Conservation (phyloP, 352 stramenopile genomes). For the Phytophthora tentaculata region DNA sequence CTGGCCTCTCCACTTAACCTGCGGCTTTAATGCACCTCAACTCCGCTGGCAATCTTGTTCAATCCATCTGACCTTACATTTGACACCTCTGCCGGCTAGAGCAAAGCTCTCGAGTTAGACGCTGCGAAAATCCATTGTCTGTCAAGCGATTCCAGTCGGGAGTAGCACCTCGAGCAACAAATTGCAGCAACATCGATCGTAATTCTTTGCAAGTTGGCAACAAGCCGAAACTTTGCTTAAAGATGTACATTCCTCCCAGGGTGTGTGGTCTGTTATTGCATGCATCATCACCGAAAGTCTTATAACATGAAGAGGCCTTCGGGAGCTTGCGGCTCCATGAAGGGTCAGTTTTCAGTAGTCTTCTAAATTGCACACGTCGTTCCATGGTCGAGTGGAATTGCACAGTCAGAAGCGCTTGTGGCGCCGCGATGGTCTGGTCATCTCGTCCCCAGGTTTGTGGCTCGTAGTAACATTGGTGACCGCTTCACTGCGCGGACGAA, state of each 20-base stretch:
- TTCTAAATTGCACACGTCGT: slow-evolving; percentile 17
- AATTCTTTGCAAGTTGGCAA: slow-evolving; percentile 17
- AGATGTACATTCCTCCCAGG: slow-evolving; percentile 15
- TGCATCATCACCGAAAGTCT: slow-evolving; percentile 1
- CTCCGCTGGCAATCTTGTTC: slow-evolving; percentile 7
- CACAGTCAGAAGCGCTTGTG: slow-evolving; percentile 1
- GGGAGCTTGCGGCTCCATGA: slow-evolving; percentile 1
- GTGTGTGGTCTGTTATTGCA: slow-evolving; percentile 1
- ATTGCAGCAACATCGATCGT: no score
- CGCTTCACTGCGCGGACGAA: slow-evolving; percentile 9
- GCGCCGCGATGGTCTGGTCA: slow-evolving; percentile 1
- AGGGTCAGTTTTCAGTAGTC: no score
- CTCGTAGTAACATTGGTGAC: slow-evolving; percentile 9
- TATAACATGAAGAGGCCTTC: not conserved
- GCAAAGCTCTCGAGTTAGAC: slow-evolving; percentile 12
- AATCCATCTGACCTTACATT: slow-evolving; percentile 11
- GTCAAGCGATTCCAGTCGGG: slow-evolving; percentile 6
- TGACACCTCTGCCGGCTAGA: not conserved
- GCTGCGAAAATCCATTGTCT: slow-evolving; percentile 39
- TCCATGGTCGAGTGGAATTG: slow-evolving; percentile 4
- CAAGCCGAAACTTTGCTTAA: slow-evolving; percentile 16
- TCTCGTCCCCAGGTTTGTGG: slow-evolving; percentile 2
- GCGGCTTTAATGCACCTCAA: slow-evolving; percentile 31
- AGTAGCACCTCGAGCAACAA: no score
- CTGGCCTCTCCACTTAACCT: slow-evolving; percentile 48